Conservation (phyloP, 768 basidiomycete species). For the Roridomyces roridus region DNA sequence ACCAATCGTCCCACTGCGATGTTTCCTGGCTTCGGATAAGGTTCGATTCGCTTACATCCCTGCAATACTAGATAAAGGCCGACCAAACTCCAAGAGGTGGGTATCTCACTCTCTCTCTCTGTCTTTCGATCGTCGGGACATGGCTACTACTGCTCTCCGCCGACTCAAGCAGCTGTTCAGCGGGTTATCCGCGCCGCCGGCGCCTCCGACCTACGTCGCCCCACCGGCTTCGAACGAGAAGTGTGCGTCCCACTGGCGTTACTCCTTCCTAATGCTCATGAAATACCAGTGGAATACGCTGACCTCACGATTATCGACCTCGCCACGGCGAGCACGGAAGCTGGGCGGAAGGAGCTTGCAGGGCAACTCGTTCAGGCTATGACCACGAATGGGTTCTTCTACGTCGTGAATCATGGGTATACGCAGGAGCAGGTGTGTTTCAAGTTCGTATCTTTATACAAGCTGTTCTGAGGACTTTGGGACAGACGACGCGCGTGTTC, state of each 20-base stretch:
- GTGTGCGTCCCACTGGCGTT: background rate
- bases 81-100: too few relatives aligned
- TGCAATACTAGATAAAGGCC: too few relatives aligned
- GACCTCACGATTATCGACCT: constrained; percentile 47
- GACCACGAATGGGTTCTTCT: constrained; percentile 47
- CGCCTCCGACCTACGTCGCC: constrained; percentile 12
- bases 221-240: constrained; percentile 13
- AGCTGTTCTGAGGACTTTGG: background rate
- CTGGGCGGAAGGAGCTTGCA: constrained; percentile 36
- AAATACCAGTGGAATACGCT: constrained; percentile 48
- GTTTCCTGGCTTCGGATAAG: too few relatives aligned
- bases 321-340: constrained; percentile 33
- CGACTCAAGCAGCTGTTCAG: background rate
- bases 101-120: background rate
- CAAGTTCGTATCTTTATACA: background rate
- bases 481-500: constrained; percentile 50
- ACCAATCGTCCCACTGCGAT: too few relatives aligned
- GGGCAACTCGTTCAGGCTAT: constrained; percentile 42
- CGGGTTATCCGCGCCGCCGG: background rate
- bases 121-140: background rate
- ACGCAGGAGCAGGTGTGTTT: constrained; percentile 42
- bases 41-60: too few relatives aligned
- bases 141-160: constrained; percentile 1
- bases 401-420: constrained; percentile 55
- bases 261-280: too few relatives aligned